Evolutionary conservation across 75 land plant genomes (phyloP), one percentile per base, ranked within the genome.

Genomic region (Isoetes taiwanensis): DNA sequence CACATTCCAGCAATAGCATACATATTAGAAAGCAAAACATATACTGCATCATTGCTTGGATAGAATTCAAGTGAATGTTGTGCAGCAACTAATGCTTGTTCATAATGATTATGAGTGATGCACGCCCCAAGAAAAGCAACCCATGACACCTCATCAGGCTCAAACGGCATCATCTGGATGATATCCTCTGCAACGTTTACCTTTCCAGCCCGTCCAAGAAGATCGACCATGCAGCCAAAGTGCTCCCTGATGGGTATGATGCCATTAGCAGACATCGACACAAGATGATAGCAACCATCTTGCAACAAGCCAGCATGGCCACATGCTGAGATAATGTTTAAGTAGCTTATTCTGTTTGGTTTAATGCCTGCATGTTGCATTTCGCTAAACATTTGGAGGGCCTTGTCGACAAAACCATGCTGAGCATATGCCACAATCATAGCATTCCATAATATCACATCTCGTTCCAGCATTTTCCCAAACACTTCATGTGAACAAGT

Each of bases 181-280:
- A 72, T 58, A 41, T 65, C 77, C 28, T 72, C 66, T 3, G 69
- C 64, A 64, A 67, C 66, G 52, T 66, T 55, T 26, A 72, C 17
- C 62, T 68, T 41, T 3, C 78, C 78, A 46, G 78, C 75, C 3
- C 78, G 66, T 0, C 74, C 73, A 34, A 80, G 68, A 32, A 74
- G 75, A 62, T 80, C 82, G 26, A 80, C 48, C 82, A 80, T 69
- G 63, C 82, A 80, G 26, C 72, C 75, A 57, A 53, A 80, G 40
- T 80, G 82, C 23, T 79, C 82, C n/a, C n/a, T n/a, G n/a, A n/a
- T n/a, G n/a, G n/a, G n/a, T n/a, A n/a, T n/a, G n/a, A n/a, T n/a
- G n/a, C n/a, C n/a, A n/a, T n/a, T n/a, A n/a, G n/a, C n/a, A n/a
- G n/a, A n/a, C n/a, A n/a, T n/a, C n/a, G n/a, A n/a, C n/a, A n/a